These are phyloP conservation scores for Chondrostereum purpureum DNA, from an alignment of 1,284 basidiomycete species.

Conservation along the genomic window DNA sequence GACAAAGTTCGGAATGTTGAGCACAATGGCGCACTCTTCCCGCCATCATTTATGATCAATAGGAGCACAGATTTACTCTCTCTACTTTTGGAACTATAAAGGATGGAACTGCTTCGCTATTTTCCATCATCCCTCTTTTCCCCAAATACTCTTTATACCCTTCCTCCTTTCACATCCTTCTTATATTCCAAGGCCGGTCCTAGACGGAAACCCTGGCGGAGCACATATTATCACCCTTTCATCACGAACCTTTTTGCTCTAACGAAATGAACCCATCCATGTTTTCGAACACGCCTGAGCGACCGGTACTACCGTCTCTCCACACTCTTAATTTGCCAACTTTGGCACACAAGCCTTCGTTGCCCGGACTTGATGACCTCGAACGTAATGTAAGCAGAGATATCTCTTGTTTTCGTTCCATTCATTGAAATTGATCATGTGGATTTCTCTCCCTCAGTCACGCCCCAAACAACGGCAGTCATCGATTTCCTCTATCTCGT, in stretches of 20 bases:
- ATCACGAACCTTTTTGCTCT: background rate
- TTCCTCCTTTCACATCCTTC: background rate
- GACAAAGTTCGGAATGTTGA: background rate
- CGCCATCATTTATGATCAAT: background rate
- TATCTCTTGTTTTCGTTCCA: too few relatives aligned
- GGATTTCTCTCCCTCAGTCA: background rate
- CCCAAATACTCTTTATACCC: background rate
- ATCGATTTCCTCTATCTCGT: background rate
- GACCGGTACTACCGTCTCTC: constrained; percentile 1
- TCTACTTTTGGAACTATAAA: background rate
- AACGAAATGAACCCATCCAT: background rate
- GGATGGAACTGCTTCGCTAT: background rate
- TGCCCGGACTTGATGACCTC: background rate
- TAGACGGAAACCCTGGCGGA: background rate
- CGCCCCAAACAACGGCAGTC: background rate
- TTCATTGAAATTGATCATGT: too few relatives aligned
- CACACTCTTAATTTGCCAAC: constrained; percentile 1
- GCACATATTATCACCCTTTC: background rate
- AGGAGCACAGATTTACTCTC: background rate
- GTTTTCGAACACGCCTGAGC: background rate
- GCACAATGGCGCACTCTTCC: background rate
- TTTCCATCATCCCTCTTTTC: background rate
- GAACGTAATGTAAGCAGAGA: background rate
- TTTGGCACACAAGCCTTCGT: background rate
- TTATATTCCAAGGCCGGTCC: background rate